Evolutionary conservation across 345 rosid genomes (phyloP).

Genomic region (Syzygium aromaticum): DNA sequence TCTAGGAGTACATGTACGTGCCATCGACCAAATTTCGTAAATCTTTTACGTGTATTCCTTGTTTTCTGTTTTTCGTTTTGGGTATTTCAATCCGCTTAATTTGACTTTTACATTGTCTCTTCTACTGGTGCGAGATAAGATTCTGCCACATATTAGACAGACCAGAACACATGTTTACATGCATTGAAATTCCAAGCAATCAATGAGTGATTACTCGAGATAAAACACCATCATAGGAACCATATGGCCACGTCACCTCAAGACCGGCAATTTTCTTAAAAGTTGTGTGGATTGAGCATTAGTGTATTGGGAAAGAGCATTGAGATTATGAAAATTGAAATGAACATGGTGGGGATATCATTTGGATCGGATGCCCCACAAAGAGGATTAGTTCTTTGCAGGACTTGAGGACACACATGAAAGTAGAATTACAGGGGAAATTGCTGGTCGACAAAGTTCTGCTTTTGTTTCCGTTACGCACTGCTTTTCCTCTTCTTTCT

Average conservation of each 20-base stretch:
- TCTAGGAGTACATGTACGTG: too few relatives aligned
- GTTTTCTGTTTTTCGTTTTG: too few relatives aligned
- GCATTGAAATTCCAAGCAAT: neutral
- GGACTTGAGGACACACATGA: neutral
- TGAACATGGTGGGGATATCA: neutral
- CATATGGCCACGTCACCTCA: neutral
- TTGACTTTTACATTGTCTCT: neutral
- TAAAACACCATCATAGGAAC: neutral
- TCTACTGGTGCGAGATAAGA: neutral
- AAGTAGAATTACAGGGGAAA: neutral
- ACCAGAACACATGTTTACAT: neutral
- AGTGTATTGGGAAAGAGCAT: neutral
- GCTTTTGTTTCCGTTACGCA: neutral
- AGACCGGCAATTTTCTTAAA: neutral
- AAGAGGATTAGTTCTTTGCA: neutral
- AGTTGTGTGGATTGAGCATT: neutral
- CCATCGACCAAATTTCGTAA: too few relatives aligned
- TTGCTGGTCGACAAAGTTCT: too few relatives aligned
- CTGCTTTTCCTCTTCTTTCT: neutral
- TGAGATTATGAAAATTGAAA: neutral
- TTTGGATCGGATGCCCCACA: neutral
- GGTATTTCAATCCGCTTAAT: neutral
- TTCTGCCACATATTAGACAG: neutral
- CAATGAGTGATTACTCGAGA: neutral
- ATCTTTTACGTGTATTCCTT: too few relatives aligned